Evolutionary conservation across 495 filamentous ascomycete genomes (phyloP).

Genomic region (Filosporella fistucella): DNA sequence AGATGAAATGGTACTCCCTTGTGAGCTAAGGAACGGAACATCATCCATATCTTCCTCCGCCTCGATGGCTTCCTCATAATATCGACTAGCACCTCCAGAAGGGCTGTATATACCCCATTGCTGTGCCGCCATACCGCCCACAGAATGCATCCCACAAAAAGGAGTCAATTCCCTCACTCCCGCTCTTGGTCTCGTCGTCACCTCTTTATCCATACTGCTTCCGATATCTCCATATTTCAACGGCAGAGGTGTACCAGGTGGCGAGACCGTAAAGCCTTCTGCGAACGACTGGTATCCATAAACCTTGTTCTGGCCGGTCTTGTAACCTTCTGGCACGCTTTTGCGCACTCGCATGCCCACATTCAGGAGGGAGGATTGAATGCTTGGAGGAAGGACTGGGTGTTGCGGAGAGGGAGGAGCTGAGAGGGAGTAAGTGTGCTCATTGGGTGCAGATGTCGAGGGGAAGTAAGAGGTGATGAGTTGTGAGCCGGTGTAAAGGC

Average conservation of each 20-base stretch:
- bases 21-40: constrained; percentile 12
- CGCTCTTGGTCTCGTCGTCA: constrained; percentile 22
- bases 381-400: constrained; percentile 50
- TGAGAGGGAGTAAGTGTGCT: neutral
- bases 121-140: constrained; percentile 40
- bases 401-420: neutral
- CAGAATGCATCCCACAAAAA: constrained; percentile 70
- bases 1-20: constrained; percentile 15
- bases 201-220: too few relatives aligned
- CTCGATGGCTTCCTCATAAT: constrained; percentile 5
- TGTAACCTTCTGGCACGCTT: constrained; percentile 87
- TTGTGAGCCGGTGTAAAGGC: constrained; percentile 23
- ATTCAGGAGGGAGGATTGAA: constrained; percentile 74
- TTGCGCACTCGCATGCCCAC: constrained; percentile 95
- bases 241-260: neutral
- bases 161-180: constrained; percentile 57
- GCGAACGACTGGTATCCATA: constrained; percentile 43
- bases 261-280: constrained; percentile 19
- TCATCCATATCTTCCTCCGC: constrained; percentile 17
- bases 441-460: neutral
- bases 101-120: constrained; percentile 16
- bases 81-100: neutral
- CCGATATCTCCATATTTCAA: too few relatives aligned
- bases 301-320: constrained; percentile 53
- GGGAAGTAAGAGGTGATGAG: constrained; percentile 25